Conservation (phyloP, 768 basidiomycete genomes). For the Mycena maculata region DNA sequence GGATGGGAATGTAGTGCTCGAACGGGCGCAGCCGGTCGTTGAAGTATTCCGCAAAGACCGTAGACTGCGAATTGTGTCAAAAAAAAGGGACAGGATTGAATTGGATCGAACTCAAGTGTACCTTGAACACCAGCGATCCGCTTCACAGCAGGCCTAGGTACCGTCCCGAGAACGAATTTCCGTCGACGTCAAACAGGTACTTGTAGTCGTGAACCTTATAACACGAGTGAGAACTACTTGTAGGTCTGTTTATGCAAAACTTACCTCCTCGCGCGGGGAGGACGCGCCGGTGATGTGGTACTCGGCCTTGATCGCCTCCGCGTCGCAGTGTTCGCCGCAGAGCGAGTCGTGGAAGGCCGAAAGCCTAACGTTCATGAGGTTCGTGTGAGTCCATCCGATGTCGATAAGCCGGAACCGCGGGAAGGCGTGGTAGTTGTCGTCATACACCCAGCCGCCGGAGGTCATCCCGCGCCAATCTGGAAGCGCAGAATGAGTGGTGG, state of each 20-base stretch:
- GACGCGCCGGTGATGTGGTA: conserved; percentile 14
- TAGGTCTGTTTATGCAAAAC: no score
- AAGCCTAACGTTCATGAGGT: conserved; percentile 28
- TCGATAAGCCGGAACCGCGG: conserved; percentile 30
- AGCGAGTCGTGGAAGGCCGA: conserved; percentile 25
- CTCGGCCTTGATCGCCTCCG: conserved; percentile 13
- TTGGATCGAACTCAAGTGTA: neutral
- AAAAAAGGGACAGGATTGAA: no score
- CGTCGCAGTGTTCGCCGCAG: conserved; percentile 31
- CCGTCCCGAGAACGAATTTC: conserved; percentile 34
- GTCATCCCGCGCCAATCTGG: conserved; percentile 30
- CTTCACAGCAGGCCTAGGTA: conserved; percentile 21
- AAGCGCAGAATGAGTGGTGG: no score
- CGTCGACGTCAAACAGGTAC: conserved; percentile 32
- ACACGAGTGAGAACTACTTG: no score
- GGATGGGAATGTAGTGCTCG: conserved; percentile 31
- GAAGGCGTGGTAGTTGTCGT: conserved; percentile 29
- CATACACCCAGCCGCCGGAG: conserved; percentile 25
- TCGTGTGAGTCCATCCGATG: conserved; percentile 22
- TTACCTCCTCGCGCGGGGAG: conserved; percentile 29
- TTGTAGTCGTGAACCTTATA: conserved; percentile 33
- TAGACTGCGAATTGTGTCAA: conserved; percentile 16
- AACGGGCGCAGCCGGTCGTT: conserved; percentile 31
- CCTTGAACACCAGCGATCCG: conserved; percentile 34
- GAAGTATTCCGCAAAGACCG: conserved; percentile 29